A percentile compares a stretch with the other conserved stretches of the same genome.
Conservation (phyloP, 108 stramenopile genomes). For the Pseudonitzschia pungens region DNA sequence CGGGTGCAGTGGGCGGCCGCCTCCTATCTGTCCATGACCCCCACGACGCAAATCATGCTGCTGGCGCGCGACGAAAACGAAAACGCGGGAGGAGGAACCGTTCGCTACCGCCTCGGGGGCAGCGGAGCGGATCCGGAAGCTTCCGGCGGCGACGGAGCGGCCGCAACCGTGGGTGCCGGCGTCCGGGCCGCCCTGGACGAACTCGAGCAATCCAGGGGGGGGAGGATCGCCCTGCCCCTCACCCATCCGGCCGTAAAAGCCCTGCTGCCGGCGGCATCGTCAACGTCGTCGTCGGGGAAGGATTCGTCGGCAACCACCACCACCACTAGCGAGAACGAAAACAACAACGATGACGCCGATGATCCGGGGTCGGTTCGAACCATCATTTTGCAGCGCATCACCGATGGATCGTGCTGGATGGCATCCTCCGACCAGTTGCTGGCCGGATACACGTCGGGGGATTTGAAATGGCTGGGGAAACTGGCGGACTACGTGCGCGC, state of each 20-base stretch:
- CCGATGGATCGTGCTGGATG: constrained; percentile 52
- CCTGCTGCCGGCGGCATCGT: not conserved
- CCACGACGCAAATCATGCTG: constrained; percentile 46
- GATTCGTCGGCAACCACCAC: too few relatives aligned
- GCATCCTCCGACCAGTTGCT: constrained; percentile 66
- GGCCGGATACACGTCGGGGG: constrained; percentile 63
- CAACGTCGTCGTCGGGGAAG: too few relatives aligned
- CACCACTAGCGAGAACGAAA: not conserved
- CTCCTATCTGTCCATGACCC: constrained; percentile 49
- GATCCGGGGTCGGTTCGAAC: constrained; percentile 34
- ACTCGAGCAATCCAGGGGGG: constrained; percentile 41
- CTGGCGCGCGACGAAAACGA: constrained; percentile 8
- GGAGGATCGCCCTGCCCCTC: constrained; percentile 60
- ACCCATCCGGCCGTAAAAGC: constrained; percentile 52
- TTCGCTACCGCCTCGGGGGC: constrained; percentile 33
- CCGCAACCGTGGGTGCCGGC: not conserved
- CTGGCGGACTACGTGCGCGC: constrained; percentile 46
- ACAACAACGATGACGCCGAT: not conserved
- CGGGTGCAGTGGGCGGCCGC: constrained; percentile 53
- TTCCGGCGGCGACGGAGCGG: not conserved
- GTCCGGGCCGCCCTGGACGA: constrained; percentile 35
- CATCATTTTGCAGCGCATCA: constrained; percentile 70
- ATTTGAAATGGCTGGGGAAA: constrained; percentile 75
- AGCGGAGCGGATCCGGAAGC: not conserved
- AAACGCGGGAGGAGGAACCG: not conserved